Percentiles rank a stretch among this genome's conserved stretches.
Evolutionary conservation across 768 basidiomycete genomes (phyloP).

Genomic region (Goffeauzyma gilvescens): DNA sequence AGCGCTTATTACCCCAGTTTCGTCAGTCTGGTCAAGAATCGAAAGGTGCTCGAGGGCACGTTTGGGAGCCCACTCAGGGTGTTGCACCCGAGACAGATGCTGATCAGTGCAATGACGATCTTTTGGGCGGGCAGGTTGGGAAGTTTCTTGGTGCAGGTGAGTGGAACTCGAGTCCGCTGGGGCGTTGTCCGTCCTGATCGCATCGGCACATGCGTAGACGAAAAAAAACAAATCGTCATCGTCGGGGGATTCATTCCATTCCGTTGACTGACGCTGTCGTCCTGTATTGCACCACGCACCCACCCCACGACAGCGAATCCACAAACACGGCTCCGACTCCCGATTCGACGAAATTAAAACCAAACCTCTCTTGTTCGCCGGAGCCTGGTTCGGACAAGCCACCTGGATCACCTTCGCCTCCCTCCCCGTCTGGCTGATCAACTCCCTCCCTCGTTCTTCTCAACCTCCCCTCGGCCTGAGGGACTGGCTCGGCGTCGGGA

Average conservation of each 20-base stretch:
- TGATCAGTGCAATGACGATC: conserved; percentile 42
- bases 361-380: conserved; percentile 38
- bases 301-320: conserved; percentile 30
- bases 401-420: conserved; percentile 53
- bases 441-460: conserved; percentile 38
- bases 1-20: conserved; percentile 41
- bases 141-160: conserved; percentile 41
- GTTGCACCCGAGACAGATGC: conserved; percentile 36
- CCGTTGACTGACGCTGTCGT: too few species aligned
- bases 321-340: conserved; percentile 45
- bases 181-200: neutral
- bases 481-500: conserved; percentile 41
- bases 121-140: conserved; percentile 51
- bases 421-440: conserved; percentile 46
- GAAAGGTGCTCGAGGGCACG: neutral
- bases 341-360: conserved; percentile 46
- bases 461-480: conserved; percentile 41
- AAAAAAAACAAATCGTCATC: too few species aligned
- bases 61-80: conserved; percentile 6
- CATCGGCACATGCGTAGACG: too few species aligned
- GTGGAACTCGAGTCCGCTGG: conserved; percentile 13
- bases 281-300: neutral
- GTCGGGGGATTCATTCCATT: too few species aligned
- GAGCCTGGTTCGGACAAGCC: conserved; percentile 42
- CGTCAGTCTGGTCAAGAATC: neutral